Evolutionary conservation across 768 basidiomycete species (phyloP).

Genomic region (Candolleomyces eurysporus): DNA sequence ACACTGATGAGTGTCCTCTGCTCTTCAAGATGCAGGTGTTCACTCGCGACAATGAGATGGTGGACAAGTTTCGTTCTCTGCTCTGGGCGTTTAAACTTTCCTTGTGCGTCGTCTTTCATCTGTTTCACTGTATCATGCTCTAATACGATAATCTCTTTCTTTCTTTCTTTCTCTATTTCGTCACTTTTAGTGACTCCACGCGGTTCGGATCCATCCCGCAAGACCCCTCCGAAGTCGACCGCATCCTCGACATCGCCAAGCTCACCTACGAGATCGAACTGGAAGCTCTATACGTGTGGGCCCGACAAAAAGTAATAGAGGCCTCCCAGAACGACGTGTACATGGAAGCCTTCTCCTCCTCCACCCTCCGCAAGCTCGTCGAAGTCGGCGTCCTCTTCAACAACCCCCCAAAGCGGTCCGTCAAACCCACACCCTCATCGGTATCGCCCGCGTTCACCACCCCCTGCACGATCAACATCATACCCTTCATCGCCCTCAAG

Average conservation of each 20-base stretch:
- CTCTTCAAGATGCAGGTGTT: background rate
- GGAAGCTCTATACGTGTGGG: constrained; percentile 44
- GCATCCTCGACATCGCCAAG: constrained; percentile 42
- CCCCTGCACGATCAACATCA: constrained; percentile 8
- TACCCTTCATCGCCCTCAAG: constrained; percentile 19
- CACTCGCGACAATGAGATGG: background rate
- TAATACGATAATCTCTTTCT: background rate
- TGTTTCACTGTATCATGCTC: background rate
- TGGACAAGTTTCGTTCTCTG: background rate
- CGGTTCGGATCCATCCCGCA: constrained; percentile 18
- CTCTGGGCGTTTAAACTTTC: background rate
- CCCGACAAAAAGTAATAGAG: constrained; percentile 31
- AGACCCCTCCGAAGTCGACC: constrained; percentile 37
- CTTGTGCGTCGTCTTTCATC: background rate
- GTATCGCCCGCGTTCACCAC: no score
- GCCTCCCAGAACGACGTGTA: constrained; percentile 24
- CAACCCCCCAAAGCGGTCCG: constrained; percentile 2
- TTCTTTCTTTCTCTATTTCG: no score
- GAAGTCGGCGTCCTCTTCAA: constrained; percentile 25
- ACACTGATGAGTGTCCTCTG: background rate
- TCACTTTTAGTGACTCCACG: background rate
- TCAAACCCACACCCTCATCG: no score
- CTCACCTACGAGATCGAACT: constrained; percentile 52
- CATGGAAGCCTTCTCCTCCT: constrained; percentile 33
- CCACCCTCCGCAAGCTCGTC: constrained; percentile 27